Evolutionary conservation across 352 stramenopile genomes (phyloP).

Genomic region (Pythium monospermum): DNA sequence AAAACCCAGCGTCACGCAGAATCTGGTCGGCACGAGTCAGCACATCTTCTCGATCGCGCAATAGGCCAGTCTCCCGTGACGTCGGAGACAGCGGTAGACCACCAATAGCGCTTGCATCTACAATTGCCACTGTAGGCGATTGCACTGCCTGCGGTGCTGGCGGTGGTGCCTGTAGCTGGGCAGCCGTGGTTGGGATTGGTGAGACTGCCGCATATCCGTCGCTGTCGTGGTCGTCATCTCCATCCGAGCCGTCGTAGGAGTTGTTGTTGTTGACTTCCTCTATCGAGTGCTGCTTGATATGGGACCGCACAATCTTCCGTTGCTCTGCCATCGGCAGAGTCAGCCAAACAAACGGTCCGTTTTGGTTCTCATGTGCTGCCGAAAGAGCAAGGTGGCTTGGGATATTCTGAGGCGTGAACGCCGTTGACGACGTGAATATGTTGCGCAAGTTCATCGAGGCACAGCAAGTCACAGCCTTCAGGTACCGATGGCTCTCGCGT

Average conservation of each 20-base stretch:
- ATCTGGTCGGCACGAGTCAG: slow-evolving; percentile 24
- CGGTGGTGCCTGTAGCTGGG: too few relatives aligned
- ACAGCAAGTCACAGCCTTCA: slow-evolving; percentile 70
- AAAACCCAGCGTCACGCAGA: slow-evolving; percentile 23
- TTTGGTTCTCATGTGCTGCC: slow-evolving; percentile 11
- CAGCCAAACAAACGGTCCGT: slow-evolving; percentile 14
- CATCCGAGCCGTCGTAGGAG: background rate
- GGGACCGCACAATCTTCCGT: background rate
- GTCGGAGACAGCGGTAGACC: slow-evolving; percentile 15
- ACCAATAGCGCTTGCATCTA: background rate
- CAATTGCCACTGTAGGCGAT: background rate
- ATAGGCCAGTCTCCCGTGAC: slow-evolving; percentile 15
- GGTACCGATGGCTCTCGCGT: slow-evolving; percentile 47
- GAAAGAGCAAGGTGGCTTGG: slow-evolving; percentile 12
- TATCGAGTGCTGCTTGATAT: background rate
- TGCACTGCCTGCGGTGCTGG: background rate
- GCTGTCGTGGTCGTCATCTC: background rate
- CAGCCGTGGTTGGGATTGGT: too few relatives aligned
- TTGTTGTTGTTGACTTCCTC: background rate
- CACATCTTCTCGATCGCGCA: slow-evolving; percentile 23
- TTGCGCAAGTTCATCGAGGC: slow-evolving; percentile 63
- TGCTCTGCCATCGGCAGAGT: slow-evolving; percentile 1
- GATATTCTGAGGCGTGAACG: slow-evolving; percentile 43
- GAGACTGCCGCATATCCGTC: background rate
- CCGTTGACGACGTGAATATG: slow-evolving; percentile 45